Base-by-base conservation (phyloP, 768 basidiomycete species). In the Gautieria morchelliformis region DNA sequence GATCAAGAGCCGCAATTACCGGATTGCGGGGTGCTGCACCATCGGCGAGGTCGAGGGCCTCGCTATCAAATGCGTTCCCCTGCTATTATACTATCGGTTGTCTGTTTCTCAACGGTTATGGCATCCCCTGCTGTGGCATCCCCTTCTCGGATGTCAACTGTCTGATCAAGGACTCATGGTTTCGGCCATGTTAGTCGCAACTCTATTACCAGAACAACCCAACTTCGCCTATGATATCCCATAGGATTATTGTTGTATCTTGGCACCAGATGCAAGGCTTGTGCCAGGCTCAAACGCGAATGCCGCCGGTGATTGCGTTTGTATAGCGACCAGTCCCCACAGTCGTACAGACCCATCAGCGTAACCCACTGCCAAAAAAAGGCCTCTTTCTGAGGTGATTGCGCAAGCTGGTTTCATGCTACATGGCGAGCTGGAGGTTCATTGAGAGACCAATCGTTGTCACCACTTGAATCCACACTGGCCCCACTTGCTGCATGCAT, bases 351-450 rank as follows among this genome's bases (percentile, higher is more conserved):
- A 95, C 9, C 96, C 96, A 66, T 99, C 96, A 10, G 83, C 81
- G 69, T 99, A 98, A 33, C 95, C 94, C 35, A 98, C 89, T 0
- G 93, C 95, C n/a, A n/a, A n/a, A n/a, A n/a, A 69, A 93, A 96
- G 12, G 73, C 68, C 57, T 85, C 80, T 62, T 74, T 76, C 64
- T 79, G 79, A 15, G 92, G 89, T 11, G 92, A 89, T 20, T 80
- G 85, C 24, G 78, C 69, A 61, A 98, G 89, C 6, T 88, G 0
- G 91, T 89, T 70, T 97, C 95, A 67, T 99, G 95, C 95, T 95
- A 99, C 95, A 98, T 97, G 9, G 91, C 80, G 53, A 87, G 69
- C 93, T 95, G 61, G 20, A 32, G 56, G 56, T 39, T 19, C 8
- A 37, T 5, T 37, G 35, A 10, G 35, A 44, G 42, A 44, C 42